Percentiles rank a stretch among this genome's conserved stretches.
phyloP scores from a whole-genome alignment of 2,329 filamentous ascomycete species.

The Penicillium glabrum region DNA sequence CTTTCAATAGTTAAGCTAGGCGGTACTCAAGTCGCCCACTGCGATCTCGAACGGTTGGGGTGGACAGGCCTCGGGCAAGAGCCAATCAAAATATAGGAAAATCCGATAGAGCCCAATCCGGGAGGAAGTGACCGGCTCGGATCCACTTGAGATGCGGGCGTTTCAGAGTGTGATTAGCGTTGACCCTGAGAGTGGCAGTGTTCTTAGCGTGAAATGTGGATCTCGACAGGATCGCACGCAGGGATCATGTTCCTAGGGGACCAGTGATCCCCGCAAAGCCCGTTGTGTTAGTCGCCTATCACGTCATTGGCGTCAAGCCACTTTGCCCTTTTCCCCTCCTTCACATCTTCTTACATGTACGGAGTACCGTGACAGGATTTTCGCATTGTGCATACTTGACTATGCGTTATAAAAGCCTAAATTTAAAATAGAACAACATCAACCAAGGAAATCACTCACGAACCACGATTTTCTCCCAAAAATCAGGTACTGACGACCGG shows the following conservation, averaged over 20 bases:
- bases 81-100: constrained; percentile 1
- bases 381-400: background rate
- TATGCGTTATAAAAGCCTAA: background rate
- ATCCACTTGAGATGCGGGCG: constrained; percentile 20
- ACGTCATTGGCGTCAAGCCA: constrained; percentile 17
- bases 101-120: constrained; percentile 1
- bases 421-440: background rate
- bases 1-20: background rate
- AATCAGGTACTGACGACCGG: background rate
- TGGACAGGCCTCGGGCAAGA: background rate
- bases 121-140: constrained; percentile 4
- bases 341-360: background rate
- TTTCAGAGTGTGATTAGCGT: constrained; percentile 34
- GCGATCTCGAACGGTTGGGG: constrained; percentile 17
- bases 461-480: background rate
- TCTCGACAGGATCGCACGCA: constrained; percentile 32
- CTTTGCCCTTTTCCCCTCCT: background rate
- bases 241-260: constrained; percentile 23
- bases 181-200: constrained; percentile 33
- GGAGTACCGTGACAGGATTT: background rate
- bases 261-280: background rate
- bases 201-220: constrained; percentile 22
- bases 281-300: background rate
- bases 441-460: background rate
- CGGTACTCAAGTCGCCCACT: background rate